Conservation (phyloP, 495 filamentous ascomycete genomes). For the Talaromyces proteolyticus region DNA sequence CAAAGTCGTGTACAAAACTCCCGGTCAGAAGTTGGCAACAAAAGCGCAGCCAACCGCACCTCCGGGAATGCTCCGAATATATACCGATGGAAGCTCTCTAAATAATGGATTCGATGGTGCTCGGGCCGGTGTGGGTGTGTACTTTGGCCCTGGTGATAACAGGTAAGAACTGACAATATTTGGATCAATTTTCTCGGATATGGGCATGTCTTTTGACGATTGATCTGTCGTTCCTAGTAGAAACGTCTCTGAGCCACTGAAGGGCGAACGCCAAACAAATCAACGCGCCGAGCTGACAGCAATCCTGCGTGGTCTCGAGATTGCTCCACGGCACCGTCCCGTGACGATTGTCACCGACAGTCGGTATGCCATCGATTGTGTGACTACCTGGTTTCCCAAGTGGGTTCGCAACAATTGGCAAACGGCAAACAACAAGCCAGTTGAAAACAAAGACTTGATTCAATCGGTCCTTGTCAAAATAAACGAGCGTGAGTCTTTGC, state of each 20-base stretch:
- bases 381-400: slow-evolving; percentile 74
- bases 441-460: slow-evolving; percentile 83
- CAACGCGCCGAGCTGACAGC: slow-evolving; percentile 92
- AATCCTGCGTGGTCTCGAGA: slow-evolving; percentile 75
- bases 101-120: slow-evolving; percentile 71
- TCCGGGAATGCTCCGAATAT: slow-evolving; percentile 61
- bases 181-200: background rate
- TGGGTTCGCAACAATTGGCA: slow-evolving; percentile 81
- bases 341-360: slow-evolving; percentile 76
- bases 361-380: slow-evolving; percentile 82
- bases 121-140: slow-evolving; percentile 81
- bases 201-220: background rate
- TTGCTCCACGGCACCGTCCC: slow-evolving; percentile 56
- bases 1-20: slow-evolving; percentile 52
- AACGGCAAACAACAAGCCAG: slow-evolving; percentile 58
- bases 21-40: slow-evolving; percentile 37
- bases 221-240: slow-evolving; percentile 39
- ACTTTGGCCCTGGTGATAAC: slow-evolving; percentile 65
- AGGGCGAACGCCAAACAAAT: slow-evolving; percentile 77
- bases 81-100: slow-evolving; percentile 82
- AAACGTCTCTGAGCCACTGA: slow-evolving; percentile 80
- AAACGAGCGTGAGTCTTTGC: slow-evolving; percentile 56
- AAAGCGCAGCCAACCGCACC: slow-evolving; percentile 32
- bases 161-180: slow-evolving; percentile 44
- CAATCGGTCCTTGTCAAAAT: slow-evolving; percentile 65